Percentiles rank a stretch among this genome's conserved stretches.
phyloP scores from a whole-genome alignment of 164 flowering plant species.

The Kalanchoe fedtschenkoi region DNA sequence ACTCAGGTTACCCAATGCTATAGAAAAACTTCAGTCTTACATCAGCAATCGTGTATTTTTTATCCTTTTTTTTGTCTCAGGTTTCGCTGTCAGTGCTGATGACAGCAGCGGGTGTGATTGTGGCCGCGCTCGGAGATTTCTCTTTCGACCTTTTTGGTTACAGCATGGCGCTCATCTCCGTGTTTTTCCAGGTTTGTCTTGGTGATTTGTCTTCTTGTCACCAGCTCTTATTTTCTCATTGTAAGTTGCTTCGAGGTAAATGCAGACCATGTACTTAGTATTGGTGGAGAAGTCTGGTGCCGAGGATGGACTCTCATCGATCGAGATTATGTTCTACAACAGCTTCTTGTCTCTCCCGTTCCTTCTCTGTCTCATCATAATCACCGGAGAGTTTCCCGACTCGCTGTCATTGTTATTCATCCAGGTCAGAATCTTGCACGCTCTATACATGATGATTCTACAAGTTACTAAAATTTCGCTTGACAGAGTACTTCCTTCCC shows the following conservation, averaged over 20 bases:
- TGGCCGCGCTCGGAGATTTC: conserved; percentile 96
- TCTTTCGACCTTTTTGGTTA: conserved; percentile 91
- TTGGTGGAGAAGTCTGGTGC: conserved; percentile 96
- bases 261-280: conserved; percentile 96
- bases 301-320: conserved; percentile 92
- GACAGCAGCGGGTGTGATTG: conserved; percentile 71
- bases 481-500: conserved; percentile 60
- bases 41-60: no score
- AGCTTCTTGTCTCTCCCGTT: conserved; percentile 48
- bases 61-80: conserved; percentile 34
- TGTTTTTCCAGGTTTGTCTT: conserved; percentile 75
- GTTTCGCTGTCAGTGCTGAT: conserved; percentile 71
- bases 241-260: not conserved
- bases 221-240: not conserved
- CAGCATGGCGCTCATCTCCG: conserved; percentile 90
- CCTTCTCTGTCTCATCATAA: conserved; percentile 47
- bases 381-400: conserved; percentile 84
- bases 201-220: not conserved
- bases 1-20: conserved; percentile 49
- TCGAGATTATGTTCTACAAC: conserved; percentile 92
- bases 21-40: not conserved
- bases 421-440: conserved; percentile 43
- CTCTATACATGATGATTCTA: not conserved
- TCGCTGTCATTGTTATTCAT: conserved; percentile 58
- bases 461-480: not conserved